A percentile compares a stretch with the other conserved stretches of the same genome.
Evolutionary conservation across 2,329 filamentous ascomycete species (phyloP).

Genomic region (Drechslerella coelobrocha): DNA sequence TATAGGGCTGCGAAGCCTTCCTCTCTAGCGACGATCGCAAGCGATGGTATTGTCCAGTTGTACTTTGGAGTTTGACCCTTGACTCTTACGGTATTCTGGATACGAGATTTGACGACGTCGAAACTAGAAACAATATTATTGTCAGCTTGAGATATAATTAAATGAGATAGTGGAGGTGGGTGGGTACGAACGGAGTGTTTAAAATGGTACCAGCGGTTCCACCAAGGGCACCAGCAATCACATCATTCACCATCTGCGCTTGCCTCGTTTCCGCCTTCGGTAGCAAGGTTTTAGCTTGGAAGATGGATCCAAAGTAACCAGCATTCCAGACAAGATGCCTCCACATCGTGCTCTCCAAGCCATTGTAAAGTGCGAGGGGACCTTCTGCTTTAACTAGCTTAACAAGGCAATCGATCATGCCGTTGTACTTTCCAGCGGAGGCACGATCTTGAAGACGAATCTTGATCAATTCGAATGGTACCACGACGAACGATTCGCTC

Average conservation of each 20-base stretch:
- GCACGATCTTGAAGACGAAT: constrained; percentile 96
- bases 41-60: constrained; percentile 94
- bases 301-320: constrained; percentile 97
- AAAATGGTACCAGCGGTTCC: constrained; percentile 89
- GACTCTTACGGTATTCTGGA: constrained; percentile 89
- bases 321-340: constrained; percentile 93
- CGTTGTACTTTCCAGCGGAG: constrained; percentile 84
- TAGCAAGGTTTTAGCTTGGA: constrained; percentile 87
- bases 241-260: constrained; percentile 82
- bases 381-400: constrained; percentile 88
- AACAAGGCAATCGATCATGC: constrained; percentile 77
- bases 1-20: constrained; percentile 92
- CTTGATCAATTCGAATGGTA: constrained; percentile 98
- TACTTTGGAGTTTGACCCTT: constrained; percentile 88
- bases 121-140: constrained; percentile 60
- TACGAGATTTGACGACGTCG: constrained; percentile 97
- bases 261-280: constrained; percentile 82
- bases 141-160: not conserved
- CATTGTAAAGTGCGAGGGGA: constrained; percentile 88
- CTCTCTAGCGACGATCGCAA: constrained; percentile 86
- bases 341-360: constrained; percentile 95
- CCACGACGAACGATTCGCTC: constrained; percentile 94
- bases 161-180: not conserved
- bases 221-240: constrained; percentile 84
- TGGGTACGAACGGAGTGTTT: constrained; percentile 72